A percentile compares a stretch with the other conserved stretches of the same genome.
These are phyloP conservation scores for Didymella sp. DNA, from an alignment of 2,329 filamentous ascomycete species.

Conservation along the genomic window DNA sequence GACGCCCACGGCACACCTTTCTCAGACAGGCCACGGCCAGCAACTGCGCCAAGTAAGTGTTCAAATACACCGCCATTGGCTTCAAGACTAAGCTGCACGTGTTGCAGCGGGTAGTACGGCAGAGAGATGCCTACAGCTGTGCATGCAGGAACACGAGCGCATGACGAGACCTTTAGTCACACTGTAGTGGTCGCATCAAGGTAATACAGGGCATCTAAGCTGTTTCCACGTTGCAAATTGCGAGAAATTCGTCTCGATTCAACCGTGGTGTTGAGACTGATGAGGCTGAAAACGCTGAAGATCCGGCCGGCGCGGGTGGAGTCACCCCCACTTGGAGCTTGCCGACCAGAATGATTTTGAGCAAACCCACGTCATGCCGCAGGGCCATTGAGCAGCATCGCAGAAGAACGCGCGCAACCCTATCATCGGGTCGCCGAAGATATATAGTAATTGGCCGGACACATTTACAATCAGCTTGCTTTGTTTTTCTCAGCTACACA, in stretches of 20 bases:
- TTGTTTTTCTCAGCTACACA: conserved; percentile 2
- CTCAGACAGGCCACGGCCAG: conserved; percentile 2
- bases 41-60: not conserved
- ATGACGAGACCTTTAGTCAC: not conserved
- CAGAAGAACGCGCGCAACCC: conserved; percentile 10
- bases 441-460: conserved; percentile 17
- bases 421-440: conserved; percentile 17
- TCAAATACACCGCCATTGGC: conserved; percentile 3
- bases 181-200: not conserved
- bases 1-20: not conserved
- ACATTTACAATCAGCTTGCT: not conserved
- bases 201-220: no score
- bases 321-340: conserved; percentile 15
- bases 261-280: conserved; percentile 10
- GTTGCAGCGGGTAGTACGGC: not conserved
- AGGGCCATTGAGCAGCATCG: conserved; percentile 15
- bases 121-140: not conserved
- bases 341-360: conserved; percentile 7
- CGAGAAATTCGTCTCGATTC: conserved; percentile 6
- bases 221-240: not conserved
- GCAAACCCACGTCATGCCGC: conserved; percentile 20
- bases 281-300: conserved; percentile 17
- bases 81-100: conserved; percentile 5
- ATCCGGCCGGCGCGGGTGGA: conserved; percentile 5
- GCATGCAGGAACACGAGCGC: not conserved